Base-by-base conservation (phyloP, 2,329 filamentous ascomycete species). In the Xylaria sp. region DNA sequence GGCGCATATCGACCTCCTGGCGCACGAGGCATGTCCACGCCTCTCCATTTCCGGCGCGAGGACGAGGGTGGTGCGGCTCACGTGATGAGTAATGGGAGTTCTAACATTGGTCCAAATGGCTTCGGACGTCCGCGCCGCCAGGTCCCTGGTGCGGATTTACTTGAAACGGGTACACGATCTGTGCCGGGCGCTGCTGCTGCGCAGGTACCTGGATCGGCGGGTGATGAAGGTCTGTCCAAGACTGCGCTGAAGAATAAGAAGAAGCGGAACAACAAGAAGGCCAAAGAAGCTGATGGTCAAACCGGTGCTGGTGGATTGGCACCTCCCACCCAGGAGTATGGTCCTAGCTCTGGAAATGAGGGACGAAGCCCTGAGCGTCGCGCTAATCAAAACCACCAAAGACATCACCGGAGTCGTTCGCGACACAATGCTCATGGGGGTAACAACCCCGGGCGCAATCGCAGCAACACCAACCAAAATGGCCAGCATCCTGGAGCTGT, bases 191-290 rank as follows among this genome's bases (percentile, higher is more conserved):
- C 91, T 50, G 87, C 87, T 59, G 88, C 90, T 29, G 86, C 87
- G 5, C 88, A 91, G 15, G 87, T 86, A 67, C 83, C 86, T 39
- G 86, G 74, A 31, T 82, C 70, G 79, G 90, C 80, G 82, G 90
- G 86, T 78, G 91, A 93, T 67, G 92, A 92, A 73, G 90, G 87
- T 73, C 79, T 96, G 68, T 94, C 92, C 69, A 96, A 96, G 82
- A 89, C 91, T 61, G 94, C 92, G 13, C 83, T 93, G 73, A 97
- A 97, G 87, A 97, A 97, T 82, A 98, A 98, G 88, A 98, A 98
- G 88, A 98, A 98, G 87, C 89, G 96, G 73, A 92, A 92, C 71
- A 87, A 85, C 72, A 97, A 96, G 86, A 98, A 97, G 82, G 87
- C 88, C 58, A 96, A 94, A 77, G 94, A 96, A 53, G 87, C 84